Conservation (phyloP, 768 basidiomycete species). For the Termitomyces sp. region DNA sequence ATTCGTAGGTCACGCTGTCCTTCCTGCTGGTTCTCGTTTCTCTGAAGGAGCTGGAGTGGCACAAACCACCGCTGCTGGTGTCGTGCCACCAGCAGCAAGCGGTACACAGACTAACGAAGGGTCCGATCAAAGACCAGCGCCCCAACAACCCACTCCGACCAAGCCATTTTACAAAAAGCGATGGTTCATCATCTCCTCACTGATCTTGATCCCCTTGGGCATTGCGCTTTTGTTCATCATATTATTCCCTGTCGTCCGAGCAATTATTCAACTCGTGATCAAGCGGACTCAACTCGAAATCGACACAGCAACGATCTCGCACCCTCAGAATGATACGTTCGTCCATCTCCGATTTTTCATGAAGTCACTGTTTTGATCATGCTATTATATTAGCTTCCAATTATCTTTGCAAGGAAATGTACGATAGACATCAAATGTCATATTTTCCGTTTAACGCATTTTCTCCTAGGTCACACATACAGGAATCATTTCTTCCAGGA, state of each 20-base stretch:
- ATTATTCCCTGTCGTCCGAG: slow-evolving; percentile 61
- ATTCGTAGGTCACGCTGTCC: slow-evolving; percentile 26
- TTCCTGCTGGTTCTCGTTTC: slow-evolving; percentile 24
- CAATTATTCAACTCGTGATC: slow-evolving; percentile 61
- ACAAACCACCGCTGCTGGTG: slow-evolving; percentile 20
- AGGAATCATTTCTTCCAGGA: slow-evolving; percentile 58
- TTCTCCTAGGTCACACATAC: slow-evolving; percentile 53
- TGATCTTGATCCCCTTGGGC: slow-evolving; percentile 44
- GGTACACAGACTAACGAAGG: slow-evolving; percentile 7
- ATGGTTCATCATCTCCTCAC: slow-evolving; percentile 56
- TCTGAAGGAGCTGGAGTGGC: slow-evolving; percentile 17
- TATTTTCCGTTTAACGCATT: not conserved
- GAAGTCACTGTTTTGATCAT: not conserved
- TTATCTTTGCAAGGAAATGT: slow-evolving; percentile 51
- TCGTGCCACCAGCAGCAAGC: slow-evolving; percentile 6
- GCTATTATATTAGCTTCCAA: slow-evolving; percentile 40
- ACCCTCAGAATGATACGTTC: slow-evolving; percentile 53
- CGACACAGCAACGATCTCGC: slow-evolving; percentile 42
- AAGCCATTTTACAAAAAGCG: slow-evolving; percentile 55
- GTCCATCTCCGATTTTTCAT: slow-evolving; percentile 16
- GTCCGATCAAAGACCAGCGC: slow-evolving; percentile 14
- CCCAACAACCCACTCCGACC: slow-evolving; percentile 13
- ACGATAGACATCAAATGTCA: slow-evolving; percentile 5
- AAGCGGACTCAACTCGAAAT: slow-evolving; percentile 51
- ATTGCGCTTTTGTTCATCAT: slow-evolving; percentile 65